phyloP scores from a whole-genome alignment of 202 grass and related monocot species.

The Setaria viridis region DNA sequence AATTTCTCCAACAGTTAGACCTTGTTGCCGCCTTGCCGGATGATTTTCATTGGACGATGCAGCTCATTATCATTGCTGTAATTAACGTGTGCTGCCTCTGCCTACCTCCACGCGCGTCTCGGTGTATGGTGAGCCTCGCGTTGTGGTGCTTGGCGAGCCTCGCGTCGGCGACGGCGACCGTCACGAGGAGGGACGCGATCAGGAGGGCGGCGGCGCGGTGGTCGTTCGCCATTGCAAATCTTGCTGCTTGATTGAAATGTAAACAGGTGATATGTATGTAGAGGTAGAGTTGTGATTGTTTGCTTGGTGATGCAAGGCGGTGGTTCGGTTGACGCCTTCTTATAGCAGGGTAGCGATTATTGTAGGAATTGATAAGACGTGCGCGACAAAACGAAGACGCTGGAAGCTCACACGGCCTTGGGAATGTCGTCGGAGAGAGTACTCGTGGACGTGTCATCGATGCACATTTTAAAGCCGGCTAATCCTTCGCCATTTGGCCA shows the following conservation, averaged over 20 bases:
- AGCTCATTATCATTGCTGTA: too few relatives aligned
- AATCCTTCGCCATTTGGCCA: background rate
- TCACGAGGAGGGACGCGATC: conserved; percentile 45
- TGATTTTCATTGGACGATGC: too few relatives aligned
- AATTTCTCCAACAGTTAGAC: too few relatives aligned
- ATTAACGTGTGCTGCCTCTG: too few relatives aligned
- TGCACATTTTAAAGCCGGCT: conserved; percentile 16
- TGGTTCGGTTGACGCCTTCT: background rate
- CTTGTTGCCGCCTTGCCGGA: too few relatives aligned
- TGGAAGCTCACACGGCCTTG: background rate
- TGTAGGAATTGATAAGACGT: background rate
- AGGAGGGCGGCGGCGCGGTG: conserved; percentile 32
- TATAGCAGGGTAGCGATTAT: background rate
- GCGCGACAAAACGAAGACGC: conserved; percentile 5
- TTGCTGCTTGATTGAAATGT: background rate
- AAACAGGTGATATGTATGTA: background rate
- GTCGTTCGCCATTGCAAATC: conserved; percentile 46
- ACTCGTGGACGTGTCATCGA: conserved; percentile 3
- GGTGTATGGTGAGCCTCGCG: conserved; percentile 24
- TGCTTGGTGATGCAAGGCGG: background rate
- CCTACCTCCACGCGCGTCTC: background rate
- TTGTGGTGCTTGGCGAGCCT: conserved; percentile 11
- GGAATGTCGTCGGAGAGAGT: conserved; percentile 23
- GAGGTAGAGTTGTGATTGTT: background rate
- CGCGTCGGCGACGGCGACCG: conserved; percentile 33